These are phyloP conservation scores for Mortierella antarctica DNA, from an alignment of 192 early-diverging fungal genomes.

Conservation along the genomic window DNA sequence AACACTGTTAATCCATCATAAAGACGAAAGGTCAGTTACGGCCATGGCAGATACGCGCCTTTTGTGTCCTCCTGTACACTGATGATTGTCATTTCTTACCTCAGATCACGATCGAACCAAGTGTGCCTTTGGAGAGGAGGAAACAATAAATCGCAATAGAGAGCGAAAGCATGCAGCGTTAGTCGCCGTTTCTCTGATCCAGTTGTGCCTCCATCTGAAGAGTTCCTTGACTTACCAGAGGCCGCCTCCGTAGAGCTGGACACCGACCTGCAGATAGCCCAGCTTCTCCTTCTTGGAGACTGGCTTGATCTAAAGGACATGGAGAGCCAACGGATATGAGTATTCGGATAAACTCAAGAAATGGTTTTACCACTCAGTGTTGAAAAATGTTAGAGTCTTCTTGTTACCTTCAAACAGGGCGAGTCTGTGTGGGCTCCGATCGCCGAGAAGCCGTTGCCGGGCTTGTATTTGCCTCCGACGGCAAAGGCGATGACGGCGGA, in stretches of 20 bases:
- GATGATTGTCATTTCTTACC: conserved; percentile 27
- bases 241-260: conserved; percentile 96
- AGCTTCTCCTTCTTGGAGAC: conserved; percentile 88
- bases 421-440: conserved; percentile 98
- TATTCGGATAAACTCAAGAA: neutral
- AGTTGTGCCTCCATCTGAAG: neutral
- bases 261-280: conserved; percentile 93
- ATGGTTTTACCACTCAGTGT: neutral
- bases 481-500: conserved; percentile 91
- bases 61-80: neutral
- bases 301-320: conserved; percentile 81
- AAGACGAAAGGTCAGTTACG: neutral
- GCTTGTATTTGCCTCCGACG: conserved; percentile 86
- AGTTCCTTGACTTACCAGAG: conserved; percentile 67
- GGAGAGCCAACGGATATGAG: neutral
- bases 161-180: neutral
- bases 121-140: conserved; percentile 75
- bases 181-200: neutral
- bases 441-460: conserved; percentile 89
- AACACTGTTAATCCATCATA: conserved; percentile 55
- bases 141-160: neutral
- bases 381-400: neutral
- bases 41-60: neutral
- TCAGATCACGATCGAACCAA: conserved; percentile 99
- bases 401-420: conserved; percentile 90